Evolutionary conservation across 257 asterid species (phyloP).

Genomic region (Gentiana straminea): DNA sequence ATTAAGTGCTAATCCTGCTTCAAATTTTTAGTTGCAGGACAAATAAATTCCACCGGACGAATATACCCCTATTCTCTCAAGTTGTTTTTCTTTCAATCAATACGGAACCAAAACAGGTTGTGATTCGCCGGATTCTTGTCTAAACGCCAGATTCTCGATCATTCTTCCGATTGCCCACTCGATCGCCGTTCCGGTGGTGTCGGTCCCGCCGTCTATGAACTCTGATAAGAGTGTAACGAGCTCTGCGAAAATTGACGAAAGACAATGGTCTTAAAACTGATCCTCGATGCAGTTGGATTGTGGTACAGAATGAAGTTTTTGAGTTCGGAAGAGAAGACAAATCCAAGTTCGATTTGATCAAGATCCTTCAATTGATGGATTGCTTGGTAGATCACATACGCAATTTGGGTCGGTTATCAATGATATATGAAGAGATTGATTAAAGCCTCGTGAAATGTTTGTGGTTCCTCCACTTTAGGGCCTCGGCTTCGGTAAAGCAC

Average conservation of each 20-base stretch:
- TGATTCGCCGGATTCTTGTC: too few species aligned
- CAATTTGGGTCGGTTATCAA: not conserved
- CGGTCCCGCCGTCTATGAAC: too few species aligned
- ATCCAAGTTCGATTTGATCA: slow-evolving; percentile 19
- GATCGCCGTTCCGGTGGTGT: too few species aligned
- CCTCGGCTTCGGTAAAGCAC: too few species aligned
- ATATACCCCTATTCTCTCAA: too few species aligned
- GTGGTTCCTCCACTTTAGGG: not conserved
- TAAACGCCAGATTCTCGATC: too few species aligned
- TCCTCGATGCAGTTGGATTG: slow-evolving; percentile 80
- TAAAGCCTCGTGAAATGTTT: not conserved
- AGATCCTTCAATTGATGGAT: slow-evolving; percentile 9
- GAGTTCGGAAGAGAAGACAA: slow-evolving; percentile 62
- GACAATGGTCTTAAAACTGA: slow-evolving; percentile 57
- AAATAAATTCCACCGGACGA: too few species aligned
- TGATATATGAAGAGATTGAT: slow-evolving; percentile 6
- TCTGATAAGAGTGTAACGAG: too few species aligned
- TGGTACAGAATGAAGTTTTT: slow-evolving; percentile 50
- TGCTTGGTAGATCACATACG: slow-evolving; percentile 22
- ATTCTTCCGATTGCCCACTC: too few species aligned
- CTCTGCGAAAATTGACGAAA: slow-evolving; percentile 50
- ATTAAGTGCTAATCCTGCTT: too few species aligned
- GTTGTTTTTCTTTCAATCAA: not conserved
- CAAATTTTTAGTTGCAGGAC: too few species aligned
- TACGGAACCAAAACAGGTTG: too few species aligned